phyloP scores from a whole-genome alignment of 129 eudicot species.

The Sambucus nigra region DNA sequence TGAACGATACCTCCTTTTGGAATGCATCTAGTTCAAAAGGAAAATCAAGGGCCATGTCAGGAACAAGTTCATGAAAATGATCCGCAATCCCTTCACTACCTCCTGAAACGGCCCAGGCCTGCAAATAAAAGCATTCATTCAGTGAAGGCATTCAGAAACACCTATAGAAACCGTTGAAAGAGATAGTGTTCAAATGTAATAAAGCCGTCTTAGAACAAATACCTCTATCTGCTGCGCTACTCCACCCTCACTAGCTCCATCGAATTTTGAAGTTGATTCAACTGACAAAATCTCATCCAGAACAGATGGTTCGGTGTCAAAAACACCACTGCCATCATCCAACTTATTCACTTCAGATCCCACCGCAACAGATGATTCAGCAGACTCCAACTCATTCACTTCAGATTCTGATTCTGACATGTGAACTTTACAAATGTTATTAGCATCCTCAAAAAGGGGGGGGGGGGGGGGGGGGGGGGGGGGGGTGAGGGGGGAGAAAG shows the following conservation, averaged over 20 bases:
- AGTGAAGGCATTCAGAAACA: conserved; percentile 11
- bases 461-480: no score
- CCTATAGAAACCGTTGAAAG: conserved; percentile 5
- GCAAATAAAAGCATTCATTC: conserved; percentile 17
- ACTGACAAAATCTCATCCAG: conserved; percentile 73
- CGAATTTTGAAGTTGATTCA: conserved; percentile 34
- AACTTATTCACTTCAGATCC: conserved; percentile 27
- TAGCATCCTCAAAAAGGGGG: background rate
- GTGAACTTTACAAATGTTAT: conserved; percentile 26
- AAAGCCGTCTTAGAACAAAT: conserved; percentile 2
- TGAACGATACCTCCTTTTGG: conserved; percentile 77
- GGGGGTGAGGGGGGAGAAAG: no score
- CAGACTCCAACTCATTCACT: conserved; percentile 18
- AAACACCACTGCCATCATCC: conserved; percentile 18
- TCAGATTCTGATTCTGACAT: conserved; percentile 28
- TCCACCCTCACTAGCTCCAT: conserved; percentile 31
- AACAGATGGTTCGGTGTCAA: conserved; percentile 40
- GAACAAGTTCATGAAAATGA: conserved; percentile 79
- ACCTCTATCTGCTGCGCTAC: conserved; percentile 58
- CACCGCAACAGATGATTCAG: conserved; percentile 12
- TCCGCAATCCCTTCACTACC: conserved; percentile 59
- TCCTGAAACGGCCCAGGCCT: conserved; percentile 86
- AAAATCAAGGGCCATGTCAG: conserved; percentile 91
- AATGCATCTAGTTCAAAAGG: conserved; percentile 90
- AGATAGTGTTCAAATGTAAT: conserved; percentile 3